Base-by-base conservation (phyloP, 331 rosid genomes). In the Acacia concinna region DNA sequence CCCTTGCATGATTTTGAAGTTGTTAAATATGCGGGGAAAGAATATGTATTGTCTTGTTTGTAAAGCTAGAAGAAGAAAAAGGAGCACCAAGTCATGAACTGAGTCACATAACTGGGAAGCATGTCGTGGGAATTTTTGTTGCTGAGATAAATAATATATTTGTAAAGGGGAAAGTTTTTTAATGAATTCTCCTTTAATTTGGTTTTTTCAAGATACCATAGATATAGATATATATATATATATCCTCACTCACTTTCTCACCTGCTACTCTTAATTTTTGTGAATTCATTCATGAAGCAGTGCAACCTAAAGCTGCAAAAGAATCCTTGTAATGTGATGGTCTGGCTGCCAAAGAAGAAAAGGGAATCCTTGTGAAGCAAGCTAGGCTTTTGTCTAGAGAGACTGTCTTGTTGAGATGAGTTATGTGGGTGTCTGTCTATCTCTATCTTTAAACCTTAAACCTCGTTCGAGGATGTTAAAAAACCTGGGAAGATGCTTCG, bases 1-100 rank as follows among this genome's bases (percentile, higher is more conserved):
- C 75, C 81, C 78, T 85, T 75, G 84, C 90, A 69, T 84, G 85
- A 79, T 85, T 81, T 83, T 84, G 56, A 80, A 67, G 77, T 74
- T 73, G 79, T 83, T 79, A 78, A 79, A 86, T 86, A 87, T 82
- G 87, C 85, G 75, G 81, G 88, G 81, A 77, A 82, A 52, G 74
- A 54, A 81, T 81, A 14, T 76, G 83, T 38, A 8, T 78, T 2
- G 15, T 85, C 82, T 64, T 79, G 87, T 78, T 78, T 86, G 81
- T 86, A 86, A 84, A 59, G 87, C 82, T 75, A 72, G 56, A n/a
- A n/a, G n/a, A n/a, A n/a, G 64, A 35, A 51, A 49, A 49, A 62
- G 46, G 57, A 46, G 75, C n/a, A n/a, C n/a, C n/a, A n/a, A 52
- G 76, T n/a, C 83, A 81, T 64, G 80, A 38, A 21, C 52, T 21